Conservation (phyloP, 345 rosid genomes). For the Camelina neglecta region DNA sequence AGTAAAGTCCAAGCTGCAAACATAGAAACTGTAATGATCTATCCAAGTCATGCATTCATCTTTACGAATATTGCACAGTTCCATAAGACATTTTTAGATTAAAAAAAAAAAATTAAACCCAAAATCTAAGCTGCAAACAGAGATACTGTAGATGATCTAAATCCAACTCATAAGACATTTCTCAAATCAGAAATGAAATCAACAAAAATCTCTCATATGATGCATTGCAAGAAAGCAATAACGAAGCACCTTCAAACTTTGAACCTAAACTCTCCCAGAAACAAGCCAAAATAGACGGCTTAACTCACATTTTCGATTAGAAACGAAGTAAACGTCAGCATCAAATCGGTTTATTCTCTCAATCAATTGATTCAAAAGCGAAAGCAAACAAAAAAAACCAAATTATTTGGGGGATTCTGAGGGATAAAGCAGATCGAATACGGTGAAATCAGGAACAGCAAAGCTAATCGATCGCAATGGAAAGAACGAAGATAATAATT, state of each 20-base stretch:
- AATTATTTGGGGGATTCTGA: neutral
- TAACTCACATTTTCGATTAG: constrained; percentile 29
- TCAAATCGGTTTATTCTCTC: neutral
- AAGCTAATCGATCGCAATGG: neutral
- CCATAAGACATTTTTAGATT: neutral
- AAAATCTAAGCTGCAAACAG: neutral
- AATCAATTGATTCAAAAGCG: constrained; percentile 1
- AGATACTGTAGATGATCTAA: neutral
- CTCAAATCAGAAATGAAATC: neutral
- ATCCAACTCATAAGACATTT: neutral
- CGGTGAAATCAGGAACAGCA: neutral
- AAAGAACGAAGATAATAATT: neutral
- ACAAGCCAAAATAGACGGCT: neutral
- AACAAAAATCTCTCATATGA: neutral
- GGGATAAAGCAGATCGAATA: neutral
- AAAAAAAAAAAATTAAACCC: neutral
- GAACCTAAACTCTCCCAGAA: neutral
- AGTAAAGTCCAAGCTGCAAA: neutral
- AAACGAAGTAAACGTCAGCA: constrained; percentile 24
- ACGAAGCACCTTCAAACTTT: neutral
- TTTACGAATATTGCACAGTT: neutral
- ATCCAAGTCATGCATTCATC: neutral
- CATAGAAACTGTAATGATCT: neutral
- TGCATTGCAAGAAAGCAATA: neutral
- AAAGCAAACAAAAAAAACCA: neutral